Evolutionary conservation across 345 rosid species (phyloP).

Genomic region (Eucalyptus polyanthemos): DNA sequence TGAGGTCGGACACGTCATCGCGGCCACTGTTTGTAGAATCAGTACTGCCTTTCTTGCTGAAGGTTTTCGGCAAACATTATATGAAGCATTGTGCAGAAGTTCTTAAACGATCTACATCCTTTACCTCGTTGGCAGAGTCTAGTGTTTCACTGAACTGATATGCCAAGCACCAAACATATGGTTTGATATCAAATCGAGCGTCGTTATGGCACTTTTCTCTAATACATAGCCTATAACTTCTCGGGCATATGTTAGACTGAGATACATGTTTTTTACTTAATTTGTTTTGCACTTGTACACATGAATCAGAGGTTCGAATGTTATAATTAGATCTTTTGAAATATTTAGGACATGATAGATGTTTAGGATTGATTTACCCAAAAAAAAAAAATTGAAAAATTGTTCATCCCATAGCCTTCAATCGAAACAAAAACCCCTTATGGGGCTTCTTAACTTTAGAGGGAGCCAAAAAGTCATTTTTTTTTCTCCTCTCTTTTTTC

Average conservation of each 20-base stretch:
- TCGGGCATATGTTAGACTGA: neutral
- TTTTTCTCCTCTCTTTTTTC: too few species aligned
- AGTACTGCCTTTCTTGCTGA: neutral
- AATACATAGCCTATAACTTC: neutral
- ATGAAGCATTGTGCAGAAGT: neutral
- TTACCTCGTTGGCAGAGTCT: neutral
- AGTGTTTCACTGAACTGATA: neutral
- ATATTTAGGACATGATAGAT: too few species aligned
- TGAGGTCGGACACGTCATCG: neutral
- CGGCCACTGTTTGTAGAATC: neutral
- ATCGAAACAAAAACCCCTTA: too few species aligned
- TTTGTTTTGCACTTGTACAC: too few species aligned
- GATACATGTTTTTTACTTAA: too few species aligned
- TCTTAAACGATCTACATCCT: neutral
- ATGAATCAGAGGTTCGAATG: too few species aligned
- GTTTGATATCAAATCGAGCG: neutral
- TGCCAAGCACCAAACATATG: neutral
- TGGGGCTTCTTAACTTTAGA: too few species aligned
- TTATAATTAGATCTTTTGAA: too few species aligned
- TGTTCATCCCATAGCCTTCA: too few species aligned
- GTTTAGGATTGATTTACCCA: too few species aligned
- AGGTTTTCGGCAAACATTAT: neutral
- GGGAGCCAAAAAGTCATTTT: too few species aligned
- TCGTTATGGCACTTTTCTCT: neutral
- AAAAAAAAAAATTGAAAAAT: too few species aligned